phyloP scores from a whole-genome alignment of 495 filamentous ascomycete genomes.

The Peziza echinospora region DNA sequence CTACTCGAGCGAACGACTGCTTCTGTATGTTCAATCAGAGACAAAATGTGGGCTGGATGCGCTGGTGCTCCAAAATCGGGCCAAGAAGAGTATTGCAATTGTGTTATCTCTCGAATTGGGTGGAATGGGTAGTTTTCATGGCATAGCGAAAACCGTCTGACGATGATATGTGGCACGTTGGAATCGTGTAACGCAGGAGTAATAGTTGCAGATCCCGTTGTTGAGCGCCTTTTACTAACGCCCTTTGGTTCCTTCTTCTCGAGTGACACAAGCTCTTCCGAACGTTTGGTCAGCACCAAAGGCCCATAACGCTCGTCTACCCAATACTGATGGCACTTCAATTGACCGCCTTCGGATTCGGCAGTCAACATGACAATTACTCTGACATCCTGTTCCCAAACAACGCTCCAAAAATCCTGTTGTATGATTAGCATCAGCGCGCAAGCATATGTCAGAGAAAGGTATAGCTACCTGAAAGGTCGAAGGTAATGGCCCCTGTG shows the following conservation, averaged over 20 bases:
- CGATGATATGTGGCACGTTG: constrained; percentile 53
- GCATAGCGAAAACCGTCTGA: constrained; percentile 68
- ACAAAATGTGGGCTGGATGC: constrained; percentile 63
- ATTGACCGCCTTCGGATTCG: constrained; percentile 81
- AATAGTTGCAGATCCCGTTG: constrained; percentile 11
- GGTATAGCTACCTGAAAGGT: constrained; percentile 56
- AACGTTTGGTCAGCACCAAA: constrained; percentile 52
- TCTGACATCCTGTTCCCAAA: constrained; percentile 91
- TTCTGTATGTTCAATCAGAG: constrained; percentile 49
- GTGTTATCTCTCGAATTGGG: constrained; percentile 79
- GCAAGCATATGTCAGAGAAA: constrained; percentile 2
- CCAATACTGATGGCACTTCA: constrained; percentile 94
- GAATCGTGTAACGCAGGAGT: constrained; percentile 13
- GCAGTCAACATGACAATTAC: constrained; percentile 92
- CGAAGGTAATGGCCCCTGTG: constrained; percentile 77
- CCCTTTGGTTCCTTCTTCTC: constrained; percentile 27
- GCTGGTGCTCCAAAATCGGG: constrained; percentile 91
- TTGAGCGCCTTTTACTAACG: constrained; percentile 26
- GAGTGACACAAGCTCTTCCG: constrained; percentile 58
- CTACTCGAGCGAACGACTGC: constrained; percentile 24
- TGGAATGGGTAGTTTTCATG: constrained; percentile 60
- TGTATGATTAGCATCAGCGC: constrained; percentile 21
- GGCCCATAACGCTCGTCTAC: constrained; percentile 55
- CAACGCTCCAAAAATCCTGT: constrained; percentile 92
- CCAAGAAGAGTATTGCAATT: constrained; percentile 86